phyloP scores from a whole-genome alignment of 2,329 filamentous ascomycete genomes.

The Ustulina deusta region DNA sequence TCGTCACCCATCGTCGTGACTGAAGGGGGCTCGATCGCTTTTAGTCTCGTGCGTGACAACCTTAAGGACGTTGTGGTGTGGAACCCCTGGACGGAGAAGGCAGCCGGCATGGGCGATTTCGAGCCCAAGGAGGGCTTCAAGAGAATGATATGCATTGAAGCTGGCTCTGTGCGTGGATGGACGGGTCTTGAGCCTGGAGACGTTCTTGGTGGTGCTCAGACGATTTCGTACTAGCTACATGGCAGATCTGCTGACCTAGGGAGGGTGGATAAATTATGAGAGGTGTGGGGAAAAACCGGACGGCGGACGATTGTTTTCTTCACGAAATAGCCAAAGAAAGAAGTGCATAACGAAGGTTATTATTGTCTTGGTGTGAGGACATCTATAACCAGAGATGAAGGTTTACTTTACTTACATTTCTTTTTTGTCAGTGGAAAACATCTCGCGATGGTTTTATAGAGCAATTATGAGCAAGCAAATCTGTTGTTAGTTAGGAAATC shows the following conservation, averaged over 20 bases:
- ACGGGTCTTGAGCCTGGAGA: slow-evolving; percentile 85
- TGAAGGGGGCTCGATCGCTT: slow-evolving; percentile 72
- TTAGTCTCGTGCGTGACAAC: slow-evolving; percentile 84
- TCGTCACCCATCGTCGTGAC: slow-evolving; percentile 68
- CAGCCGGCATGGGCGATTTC: slow-evolving; percentile 85
- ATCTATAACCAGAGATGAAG: slow-evolving; percentile 1
- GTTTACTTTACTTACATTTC: slow-evolving; percentile 1
- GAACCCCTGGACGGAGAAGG: slow-evolving; percentile 95
- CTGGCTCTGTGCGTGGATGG: slow-evolving; percentile 85
- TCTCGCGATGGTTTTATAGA: slow-evolving; percentile 20
- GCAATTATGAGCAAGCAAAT: slow-evolving; percentile 12
- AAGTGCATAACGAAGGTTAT: background rate
- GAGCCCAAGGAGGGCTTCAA: slow-evolving; percentile 89
- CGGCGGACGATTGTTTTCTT: background rate
- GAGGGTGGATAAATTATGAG: slow-evolving; percentile 30
- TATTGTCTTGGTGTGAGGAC: background rate
- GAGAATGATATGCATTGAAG: slow-evolving; percentile 95
- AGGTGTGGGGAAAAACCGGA: background rate
- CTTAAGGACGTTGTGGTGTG: slow-evolving; percentile 91
- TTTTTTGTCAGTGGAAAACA: slow-evolving; percentile 5
- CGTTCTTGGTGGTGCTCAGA: slow-evolving; percentile 72
- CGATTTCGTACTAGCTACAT: slow-evolving; percentile 55
- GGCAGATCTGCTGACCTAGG: background rate
- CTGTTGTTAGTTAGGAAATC: slow-evolving; percentile 5
- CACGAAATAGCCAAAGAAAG: background rate